A percentile compares a stretch with the other conserved stretches of the same genome.
These are phyloP conservation scores for Amanita polypyramis DNA, from an alignment of 768 basidiomycete genomes.

Conservation along the genomic window DNA sequence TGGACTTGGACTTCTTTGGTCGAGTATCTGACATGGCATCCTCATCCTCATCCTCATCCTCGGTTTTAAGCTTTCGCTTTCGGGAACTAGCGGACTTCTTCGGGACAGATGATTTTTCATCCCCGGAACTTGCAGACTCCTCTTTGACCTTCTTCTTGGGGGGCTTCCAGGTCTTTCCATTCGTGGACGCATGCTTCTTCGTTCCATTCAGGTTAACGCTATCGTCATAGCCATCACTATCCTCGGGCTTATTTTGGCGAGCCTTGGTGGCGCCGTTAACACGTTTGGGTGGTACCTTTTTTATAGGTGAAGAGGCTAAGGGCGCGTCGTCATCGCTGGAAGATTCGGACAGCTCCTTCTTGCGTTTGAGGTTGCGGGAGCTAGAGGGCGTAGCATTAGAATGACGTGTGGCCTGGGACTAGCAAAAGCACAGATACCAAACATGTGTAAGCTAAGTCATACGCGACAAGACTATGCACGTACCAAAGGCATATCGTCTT, in stretches of 20 bases:
- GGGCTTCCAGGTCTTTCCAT: slow-evolving; percentile 39
- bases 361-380: slow-evolving; percentile 43
- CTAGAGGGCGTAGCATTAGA: slow-evolving; percentile 29
- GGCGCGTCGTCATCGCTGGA: slow-evolving; percentile 68
- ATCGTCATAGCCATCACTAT: slow-evolving; percentile 28
- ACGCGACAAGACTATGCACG: slow-evolving; percentile 16
- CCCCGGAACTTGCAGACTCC: slow-evolving; percentile 22
- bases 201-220: slow-evolving; percentile 25
- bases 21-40: slow-evolving; percentile 19
- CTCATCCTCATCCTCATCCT: slow-evolving; percentile 32
- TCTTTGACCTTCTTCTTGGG: slow-evolving; percentile 61
- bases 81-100: slow-evolving; percentile 25
- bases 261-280: slow-evolving; percentile 30
- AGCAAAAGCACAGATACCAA: slow-evolving; percentile 14
- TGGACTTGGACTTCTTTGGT: slow-evolving; percentile 34
- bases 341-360: slow-evolving; percentile 43
- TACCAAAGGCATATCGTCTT: slow-evolving; percentile 67
- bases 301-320: slow-evolving; percentile 63
- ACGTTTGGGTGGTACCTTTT: slow-evolving; percentile 20
- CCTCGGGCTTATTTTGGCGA: slow-evolving; percentile 26
- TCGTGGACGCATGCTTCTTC: slow-evolving; percentile 30
- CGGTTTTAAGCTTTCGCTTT: slow-evolving; percentile 38
- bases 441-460: slow-evolving; percentile 11
- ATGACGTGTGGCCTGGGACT: slow-evolving; percentile 46
- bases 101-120: slow-evolving; percentile 25